phyloP scores from a whole-genome alignment of 1,284 basidiomycete genomes.

The Austroboletus novae-zelandiae region DNA sequence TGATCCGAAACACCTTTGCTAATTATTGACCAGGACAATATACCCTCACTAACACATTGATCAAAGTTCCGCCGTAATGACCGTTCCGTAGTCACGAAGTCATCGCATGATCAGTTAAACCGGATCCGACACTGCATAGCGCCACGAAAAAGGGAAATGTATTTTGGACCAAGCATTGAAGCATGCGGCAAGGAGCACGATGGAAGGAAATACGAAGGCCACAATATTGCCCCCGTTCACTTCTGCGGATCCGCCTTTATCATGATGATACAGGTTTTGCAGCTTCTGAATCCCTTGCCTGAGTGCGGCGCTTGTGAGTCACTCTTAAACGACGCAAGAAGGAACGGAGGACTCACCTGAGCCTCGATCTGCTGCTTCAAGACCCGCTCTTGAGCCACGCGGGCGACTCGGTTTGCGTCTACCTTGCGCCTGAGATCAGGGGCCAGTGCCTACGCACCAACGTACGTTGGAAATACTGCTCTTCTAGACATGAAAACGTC shows the following conservation, averaged over 20 bases:
- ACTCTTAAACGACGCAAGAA: conserved; percentile 1
- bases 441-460: conserved; percentile 51
- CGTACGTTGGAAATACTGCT: conserved; percentile 5
- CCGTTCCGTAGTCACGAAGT: not conserved
- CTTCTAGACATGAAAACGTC: not conserved
- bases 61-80: not conserved
- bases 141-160: not conserved
- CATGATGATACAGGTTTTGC: conserved; percentile 42
- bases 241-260: conserved; percentile 40
- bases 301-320: conserved; percentile 7
- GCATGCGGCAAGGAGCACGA: not conserved
- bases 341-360: conserved; percentile 44
- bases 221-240: conserved; percentile 4
- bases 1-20: not conserved
- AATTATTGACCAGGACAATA: not conserved
- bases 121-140: not conserved
- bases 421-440: conserved; percentile 68
- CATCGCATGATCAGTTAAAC: not conserved
- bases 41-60: not conserved
- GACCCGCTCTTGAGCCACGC: conserved; percentile 54
- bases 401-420: conserved; percentile 56
- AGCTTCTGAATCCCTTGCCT: conserved; percentile 42
- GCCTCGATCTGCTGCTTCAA: conserved; percentile 51
- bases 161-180: not conserved
- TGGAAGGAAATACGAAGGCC: not conserved